Evolutionary conservation across 164 flowering plant species (phyloP).

Genomic region (Pachysandra terminalis): DNA sequence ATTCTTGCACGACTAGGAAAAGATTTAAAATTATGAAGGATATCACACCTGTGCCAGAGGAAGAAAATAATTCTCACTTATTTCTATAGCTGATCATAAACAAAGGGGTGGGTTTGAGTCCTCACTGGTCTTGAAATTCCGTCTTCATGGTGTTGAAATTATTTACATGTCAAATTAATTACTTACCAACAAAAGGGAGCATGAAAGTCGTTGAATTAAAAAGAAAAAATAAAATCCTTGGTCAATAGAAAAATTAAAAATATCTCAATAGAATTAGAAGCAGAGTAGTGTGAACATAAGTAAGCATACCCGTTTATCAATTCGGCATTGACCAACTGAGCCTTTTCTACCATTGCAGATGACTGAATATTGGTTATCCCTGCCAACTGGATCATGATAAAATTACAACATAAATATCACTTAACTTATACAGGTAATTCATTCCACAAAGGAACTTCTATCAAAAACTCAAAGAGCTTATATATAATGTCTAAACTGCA

Average conservation of each 20-base stretch:
- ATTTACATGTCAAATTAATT: too few species aligned
- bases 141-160: too few species aligned
- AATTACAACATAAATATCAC: neutral
- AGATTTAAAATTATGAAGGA: too few species aligned
- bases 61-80: too few species aligned
- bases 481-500: neutral
- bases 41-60: too few species aligned
- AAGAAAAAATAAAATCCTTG: neutral
- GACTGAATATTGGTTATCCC: conserved; percentile 17
- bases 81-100: too few species aligned
- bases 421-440: neutral
- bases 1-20: too few species aligned
- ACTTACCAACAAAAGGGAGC: too few species aligned
- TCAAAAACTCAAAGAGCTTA: neutral
- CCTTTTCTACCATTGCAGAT: conserved; percentile 10
- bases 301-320: conserved; percentile 36
- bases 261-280: neutral
- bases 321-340: conserved; percentile 20
- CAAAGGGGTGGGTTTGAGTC: too few species aligned
- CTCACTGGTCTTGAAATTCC: too few species aligned
- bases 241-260: neutral
- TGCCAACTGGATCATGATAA: conserved; percentile 23
- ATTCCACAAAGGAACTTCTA: neutral
- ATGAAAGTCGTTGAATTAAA: too few species aligned
- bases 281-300: neutral